Evolutionary conservation across 1,284 basidiomycete genomes (phyloP), one percentile per base, ranked within the genome.

Genomic region (Ustilago curta): DNA sequence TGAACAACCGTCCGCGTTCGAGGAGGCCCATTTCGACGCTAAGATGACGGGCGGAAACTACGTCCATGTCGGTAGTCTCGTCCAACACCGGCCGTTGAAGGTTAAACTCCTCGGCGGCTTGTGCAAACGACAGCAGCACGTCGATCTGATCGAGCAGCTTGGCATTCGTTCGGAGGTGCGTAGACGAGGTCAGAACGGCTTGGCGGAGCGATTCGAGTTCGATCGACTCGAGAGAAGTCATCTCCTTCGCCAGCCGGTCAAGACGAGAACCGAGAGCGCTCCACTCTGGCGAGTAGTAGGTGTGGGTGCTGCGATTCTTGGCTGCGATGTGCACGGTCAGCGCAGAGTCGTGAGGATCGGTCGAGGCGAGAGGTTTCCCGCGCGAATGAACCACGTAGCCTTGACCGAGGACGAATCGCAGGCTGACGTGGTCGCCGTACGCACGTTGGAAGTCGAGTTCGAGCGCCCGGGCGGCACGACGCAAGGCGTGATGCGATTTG

Each of bases 1-100:
- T 70, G 44, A 76, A 78, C 7, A 73, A 35, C 0, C 76, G 59
- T 6, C 74, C 70, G 6, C 89, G 88, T 0, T 89, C 88, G 42
- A 94, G 87, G 1, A 99, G 88, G 2, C 94, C 94, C 5, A 93
- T 88, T 86, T 99, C 95, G 8, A 98, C 96, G 0, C 92, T 91
- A 0, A 96, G 93, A 87, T 99, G 96, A 12, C 96, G 90, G 11
- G 94, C 95, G 62, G 92, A 90, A 5, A 87, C 85, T 21, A 98
- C 90, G 4, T 90, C 84, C 67, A 93, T 45, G 21, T 74, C 57
- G 19, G 56, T 47, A 40, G 66, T 88, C 9, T 92, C 89, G 35
- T 88, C 89, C 25, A 98, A 83, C 0, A 85, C 81, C 0, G 96
- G 96, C 37, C 91, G 88, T 1, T 91, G 89, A 77, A 94, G 92